Evolutionary conservation across 441 rosid genomes (phyloP).

Genomic region (Erysimum pusillum): DNA sequence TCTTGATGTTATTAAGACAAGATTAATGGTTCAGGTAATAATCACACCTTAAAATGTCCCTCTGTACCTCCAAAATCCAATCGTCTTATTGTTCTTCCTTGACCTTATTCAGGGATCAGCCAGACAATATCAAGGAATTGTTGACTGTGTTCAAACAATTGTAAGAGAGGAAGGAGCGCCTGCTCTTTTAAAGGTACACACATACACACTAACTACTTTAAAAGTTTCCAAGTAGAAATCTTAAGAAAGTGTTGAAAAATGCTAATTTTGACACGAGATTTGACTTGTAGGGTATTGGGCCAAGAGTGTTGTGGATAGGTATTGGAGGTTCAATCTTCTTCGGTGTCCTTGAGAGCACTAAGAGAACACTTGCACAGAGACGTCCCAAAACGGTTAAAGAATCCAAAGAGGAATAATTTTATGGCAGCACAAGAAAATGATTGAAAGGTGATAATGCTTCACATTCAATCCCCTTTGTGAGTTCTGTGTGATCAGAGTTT

Average conservation of each 20-base stretch:
- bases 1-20: conserved; percentile 95
- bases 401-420: conserved; percentile 50
- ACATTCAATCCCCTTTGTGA: conserved; percentile 25
- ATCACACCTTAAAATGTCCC: conserved; percentile 11
- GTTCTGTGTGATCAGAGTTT: conserved; percentile 28
- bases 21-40: conserved; percentile 93
- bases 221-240: conserved; percentile 8
- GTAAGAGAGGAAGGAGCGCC: conserved; percentile 85
- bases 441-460: conserved; percentile 3
- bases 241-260: not conserved
- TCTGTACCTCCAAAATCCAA: conserved; percentile 18
- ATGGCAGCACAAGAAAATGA: not conserved
- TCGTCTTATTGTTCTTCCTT: conserved; percentile 25
- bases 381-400: conserved; percentile 51
- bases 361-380: conserved; percentile 63
- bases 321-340: conserved; percentile 82
- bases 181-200: conserved; percentile 83
- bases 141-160: conserved; percentile 86
- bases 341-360: conserved; percentile 75
- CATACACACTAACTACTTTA: conserved; percentile 15
- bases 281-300: conserved; percentile 64
- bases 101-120: conserved; percentile 69
- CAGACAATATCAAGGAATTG: conserved; percentile 78
- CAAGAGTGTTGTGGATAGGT: conserved; percentile 84
- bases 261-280: not conserved